phyloP scores from a whole-genome alignment of 257 asterid species.

The Salvia miltiorrhiza region DNA sequence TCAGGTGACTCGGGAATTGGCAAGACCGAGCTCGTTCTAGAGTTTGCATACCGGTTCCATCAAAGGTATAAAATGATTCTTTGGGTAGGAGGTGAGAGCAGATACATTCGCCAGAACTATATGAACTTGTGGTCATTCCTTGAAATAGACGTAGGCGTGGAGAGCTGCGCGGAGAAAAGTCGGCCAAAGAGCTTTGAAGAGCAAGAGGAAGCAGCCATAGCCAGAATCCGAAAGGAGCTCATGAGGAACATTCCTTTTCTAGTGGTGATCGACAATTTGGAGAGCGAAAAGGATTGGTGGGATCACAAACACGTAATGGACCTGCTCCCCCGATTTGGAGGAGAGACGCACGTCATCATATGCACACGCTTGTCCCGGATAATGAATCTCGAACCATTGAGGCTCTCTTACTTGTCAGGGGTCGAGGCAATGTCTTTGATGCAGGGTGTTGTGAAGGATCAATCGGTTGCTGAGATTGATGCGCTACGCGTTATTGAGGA shows the following conservation, averaged over 20 bases:
- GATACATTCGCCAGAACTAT: constrained; percentile 75
- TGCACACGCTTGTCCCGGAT: constrained; percentile 67
- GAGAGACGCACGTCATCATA: constrained; percentile 85
- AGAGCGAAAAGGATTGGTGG: constrained; percentile 98
- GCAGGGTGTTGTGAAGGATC: constrained; percentile 76
- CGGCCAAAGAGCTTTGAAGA: constrained; percentile 85
- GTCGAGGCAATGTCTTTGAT: constrained; percentile 85
- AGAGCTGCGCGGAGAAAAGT: constrained; percentile 46
- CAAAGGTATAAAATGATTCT: constrained; percentile 86
- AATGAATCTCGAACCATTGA: constrained; percentile 82
- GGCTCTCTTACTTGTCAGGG: constrained; percentile 78
- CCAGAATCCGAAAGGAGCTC: constrained; percentile 80
- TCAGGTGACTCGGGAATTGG: constrained; percentile 95
- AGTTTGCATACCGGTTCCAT: constrained; percentile 74
- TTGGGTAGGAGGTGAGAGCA: constrained; percentile 93
- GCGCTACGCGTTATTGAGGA: constrained; percentile 84
- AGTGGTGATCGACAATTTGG: constrained; percentile 78
- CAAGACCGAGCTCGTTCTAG: constrained; percentile 83
- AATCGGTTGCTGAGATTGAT: constrained; percentile 68
- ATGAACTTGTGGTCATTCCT: constrained; percentile 74
- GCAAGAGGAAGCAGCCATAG: constrained; percentile 82
- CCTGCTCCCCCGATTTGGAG: constrained; percentile 88
- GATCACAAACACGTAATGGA: constrained; percentile 87
- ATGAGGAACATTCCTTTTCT: constrained; percentile 82
- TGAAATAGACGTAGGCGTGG: constrained; percentile 77